Percentiles rank a stretch among this genome's conserved stretches.
phyloP scores from a whole-genome alignment of 257 asterid species.

The Primulina eburnea region DNA sequence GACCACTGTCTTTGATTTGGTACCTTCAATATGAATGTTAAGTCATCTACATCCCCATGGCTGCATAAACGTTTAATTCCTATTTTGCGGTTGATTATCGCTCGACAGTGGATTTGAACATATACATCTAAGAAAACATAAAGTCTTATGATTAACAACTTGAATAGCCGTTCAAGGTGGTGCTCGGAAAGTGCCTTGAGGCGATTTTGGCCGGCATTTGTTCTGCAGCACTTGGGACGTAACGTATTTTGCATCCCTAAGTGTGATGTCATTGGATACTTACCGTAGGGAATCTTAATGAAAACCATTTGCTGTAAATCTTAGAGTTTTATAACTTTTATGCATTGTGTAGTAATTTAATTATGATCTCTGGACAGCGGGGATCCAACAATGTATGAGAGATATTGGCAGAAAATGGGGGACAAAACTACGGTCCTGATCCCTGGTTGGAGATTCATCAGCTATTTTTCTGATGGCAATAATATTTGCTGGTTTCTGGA shows the following conservation, averaged over 20 bases:
- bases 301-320: background rate
- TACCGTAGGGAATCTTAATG: background rate
- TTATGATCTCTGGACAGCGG: constrained; percentile 46
- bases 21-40: constrained; percentile 43
- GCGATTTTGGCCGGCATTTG: background rate
- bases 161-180: background rate
- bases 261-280: background rate
- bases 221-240: background rate
- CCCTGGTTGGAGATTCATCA: constrained; percentile 86
- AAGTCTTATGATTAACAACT: background rate
- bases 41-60: constrained; percentile 27
- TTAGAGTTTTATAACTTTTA: background rate
- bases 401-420: constrained; percentile 70
- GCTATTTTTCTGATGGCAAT: constrained; percentile 70
- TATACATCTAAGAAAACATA: background rate
- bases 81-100: background rate
- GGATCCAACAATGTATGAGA: constrained; percentile 94
- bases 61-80: background rate
- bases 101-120: background rate
- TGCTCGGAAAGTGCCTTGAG: no score
- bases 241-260: background rate
- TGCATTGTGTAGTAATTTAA: background rate
- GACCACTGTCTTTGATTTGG: constrained; percentile 48
- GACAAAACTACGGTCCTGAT: constrained; percentile 63
- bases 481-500: constrained; percentile 89